Evolutionary conservation across 2,329 filamentous ascomycete species (phyloP).

Genomic region (Berkeleyomyces rouxiae): DNA sequence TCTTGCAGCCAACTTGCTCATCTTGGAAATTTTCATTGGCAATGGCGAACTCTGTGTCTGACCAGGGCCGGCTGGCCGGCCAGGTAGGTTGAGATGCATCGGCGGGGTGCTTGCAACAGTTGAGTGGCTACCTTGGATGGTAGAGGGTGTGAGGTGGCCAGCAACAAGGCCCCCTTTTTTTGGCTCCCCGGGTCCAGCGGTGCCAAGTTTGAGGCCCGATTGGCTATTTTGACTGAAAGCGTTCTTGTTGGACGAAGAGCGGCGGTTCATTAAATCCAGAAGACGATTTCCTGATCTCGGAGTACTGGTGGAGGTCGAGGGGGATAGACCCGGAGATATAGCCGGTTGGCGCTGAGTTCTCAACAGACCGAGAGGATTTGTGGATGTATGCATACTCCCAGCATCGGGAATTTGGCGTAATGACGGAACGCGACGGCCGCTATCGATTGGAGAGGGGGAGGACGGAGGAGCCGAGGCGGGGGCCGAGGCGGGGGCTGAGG

Average conservation of each 20-base stretch:
- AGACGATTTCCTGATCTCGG: neutral
- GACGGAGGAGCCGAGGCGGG: neutral
- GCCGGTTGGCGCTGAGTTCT: conserved; percentile 6
- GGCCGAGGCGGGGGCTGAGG: neutral
- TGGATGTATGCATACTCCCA: neutral
- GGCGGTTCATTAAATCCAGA: conserved; percentile 3
- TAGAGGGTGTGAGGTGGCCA: neutral
- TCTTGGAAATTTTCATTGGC: neutral
- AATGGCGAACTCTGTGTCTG: neutral
- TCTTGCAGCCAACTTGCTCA: conserved; percentile 45
- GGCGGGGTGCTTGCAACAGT: neutral
- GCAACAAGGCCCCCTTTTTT: neutral
- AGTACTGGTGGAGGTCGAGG: neutral
- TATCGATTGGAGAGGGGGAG: neutral
- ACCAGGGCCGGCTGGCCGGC: neutral
- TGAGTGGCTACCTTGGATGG: neutral
- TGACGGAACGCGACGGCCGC: conserved; percentile 6
- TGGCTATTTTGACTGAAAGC: neutral
- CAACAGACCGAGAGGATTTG: conserved; percentile 3
- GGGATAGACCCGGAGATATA: neutral
- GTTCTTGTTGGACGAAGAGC: neutral
- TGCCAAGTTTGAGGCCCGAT: neutral
- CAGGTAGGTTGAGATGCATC: neutral
- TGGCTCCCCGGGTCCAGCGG: neutral
- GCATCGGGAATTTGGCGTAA: conserved; percentile 6